Percentiles rank a stretch among this genome's conserved stretches.
Conservation (phyloP, 768 basidiomycete genomes). For the Xerocomellus chrysenteron region DNA sequence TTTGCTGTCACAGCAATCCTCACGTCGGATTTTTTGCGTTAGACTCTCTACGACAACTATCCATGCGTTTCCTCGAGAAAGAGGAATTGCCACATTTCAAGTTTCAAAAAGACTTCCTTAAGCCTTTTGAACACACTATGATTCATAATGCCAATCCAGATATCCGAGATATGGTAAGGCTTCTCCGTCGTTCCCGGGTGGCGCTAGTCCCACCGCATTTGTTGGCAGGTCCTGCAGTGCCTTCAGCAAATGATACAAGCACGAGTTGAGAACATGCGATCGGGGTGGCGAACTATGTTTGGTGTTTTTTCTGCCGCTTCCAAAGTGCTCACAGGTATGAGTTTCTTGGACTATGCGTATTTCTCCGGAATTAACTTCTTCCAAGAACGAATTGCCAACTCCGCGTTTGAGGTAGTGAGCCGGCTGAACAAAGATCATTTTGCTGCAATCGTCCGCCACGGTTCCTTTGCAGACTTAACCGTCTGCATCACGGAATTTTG, state of each 20-base stretch:
- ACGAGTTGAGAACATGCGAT: constrained; percentile 90
- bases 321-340: constrained; percentile 80
- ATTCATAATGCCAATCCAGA: constrained; percentile 94
- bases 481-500: constrained; percentile 99
- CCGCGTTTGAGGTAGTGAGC: constrained; percentile 95
- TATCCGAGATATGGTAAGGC: constrained; percentile 88
- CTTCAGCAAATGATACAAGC: constrained; percentile 99
- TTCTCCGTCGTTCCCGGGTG: neutral
- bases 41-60: constrained; percentile 93
- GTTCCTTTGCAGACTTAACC: constrained; percentile 92
- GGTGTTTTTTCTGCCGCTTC: constrained; percentile 97
- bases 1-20: constrained; percentile 97
- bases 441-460: constrained; percentile 84
- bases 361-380: neutral
- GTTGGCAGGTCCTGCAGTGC: constrained; percentile 84
- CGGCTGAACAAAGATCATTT: constrained; percentile 91
- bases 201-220: neutral
- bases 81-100: constrained; percentile 98
- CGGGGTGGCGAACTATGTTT: constrained; percentile 99
- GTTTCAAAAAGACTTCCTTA: constrained; percentile 98
- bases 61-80: constrained; percentile 98
- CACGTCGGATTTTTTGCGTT: constrained; percentile 96
- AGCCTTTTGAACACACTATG: constrained; percentile 99
- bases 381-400: constrained; percentile 83
- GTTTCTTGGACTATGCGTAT: neutral